A percentile compares a stretch with the other conserved stretches of the same genome.
Evolutionary conservation across 2,329 filamentous ascomycete species (phyloP).

Genomic region (Ramichloridium luteum): DNA sequence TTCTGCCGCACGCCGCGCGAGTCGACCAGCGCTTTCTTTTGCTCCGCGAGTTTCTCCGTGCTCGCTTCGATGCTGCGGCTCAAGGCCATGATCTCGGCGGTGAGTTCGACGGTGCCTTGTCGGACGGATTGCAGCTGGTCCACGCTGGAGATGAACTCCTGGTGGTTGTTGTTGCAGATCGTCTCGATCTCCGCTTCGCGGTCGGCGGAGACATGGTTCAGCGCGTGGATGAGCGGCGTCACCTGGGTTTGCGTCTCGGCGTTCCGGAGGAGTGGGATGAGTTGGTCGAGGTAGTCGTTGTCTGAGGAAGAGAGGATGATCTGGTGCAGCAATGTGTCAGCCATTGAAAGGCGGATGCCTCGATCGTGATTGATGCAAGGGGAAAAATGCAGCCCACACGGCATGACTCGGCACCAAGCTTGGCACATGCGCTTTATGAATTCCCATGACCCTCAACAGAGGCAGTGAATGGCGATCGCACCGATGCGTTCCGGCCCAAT

Average conservation of each 20-base stretch:
- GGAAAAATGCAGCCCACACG: no score
- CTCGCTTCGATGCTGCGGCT: constrained; percentile 93
- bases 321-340: constrained; percentile 37
- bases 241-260: constrained; percentile 56
- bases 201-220: constrained; percentile 71
- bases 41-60: constrained; percentile 83
- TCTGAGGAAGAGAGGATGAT: constrained; percentile 88
- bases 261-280: constrained; percentile 90
- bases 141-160: constrained; percentile 88
- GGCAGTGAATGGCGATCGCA: no score
- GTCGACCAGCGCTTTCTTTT: constrained; percentile 89
- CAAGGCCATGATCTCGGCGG: constrained; percentile 78
- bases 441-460: no score
- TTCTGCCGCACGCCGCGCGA: constrained; percentile 87
- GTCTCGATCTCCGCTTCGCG: constrained; percentile 85
- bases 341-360: neutral
- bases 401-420: no score
- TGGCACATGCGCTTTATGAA: no score
- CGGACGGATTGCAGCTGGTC: constrained; percentile 87
- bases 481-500: neutral
- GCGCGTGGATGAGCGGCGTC: constrained; percentile 60
- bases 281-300: constrained; percentile 84
- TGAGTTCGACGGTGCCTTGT: constrained; percentile 78
- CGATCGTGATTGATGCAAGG: neutral
- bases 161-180: constrained; percentile 90